phyloP scores from a whole-genome alignment of 73 alveolate genomes.

The Tetrahymena malaccensis region DNA sequence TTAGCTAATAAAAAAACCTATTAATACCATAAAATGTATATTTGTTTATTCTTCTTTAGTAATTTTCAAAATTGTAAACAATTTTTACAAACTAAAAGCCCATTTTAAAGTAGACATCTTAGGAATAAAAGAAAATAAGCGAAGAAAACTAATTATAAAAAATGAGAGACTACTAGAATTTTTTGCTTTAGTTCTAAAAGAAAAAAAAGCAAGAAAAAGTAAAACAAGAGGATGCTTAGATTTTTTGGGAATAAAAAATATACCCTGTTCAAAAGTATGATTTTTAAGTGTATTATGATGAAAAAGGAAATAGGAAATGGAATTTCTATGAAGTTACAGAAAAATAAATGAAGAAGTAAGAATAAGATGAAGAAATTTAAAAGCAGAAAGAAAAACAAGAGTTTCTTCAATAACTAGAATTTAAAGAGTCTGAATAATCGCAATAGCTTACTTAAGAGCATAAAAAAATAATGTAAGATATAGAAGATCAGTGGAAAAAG shows the following conservation, averaged over 20 bases:
- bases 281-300: background rate
- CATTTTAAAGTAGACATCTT: background rate
- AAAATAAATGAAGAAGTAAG: background rate
- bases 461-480: background rate
- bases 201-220: background rate
- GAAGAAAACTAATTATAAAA: background rate
- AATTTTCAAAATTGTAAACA: too few relatives aligned
- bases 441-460: background rate
- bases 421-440: background rate
- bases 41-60: too few relatives aligned
- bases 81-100: background rate
- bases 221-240: background rate
- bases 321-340: background rate
- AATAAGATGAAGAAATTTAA: background rate
- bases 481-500: background rate
- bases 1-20: background rate
- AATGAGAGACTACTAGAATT: background rate
- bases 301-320: background rate
- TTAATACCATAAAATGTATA: background rate
- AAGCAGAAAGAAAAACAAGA: background rate
- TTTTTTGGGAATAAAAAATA: background rate
- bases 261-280: background rate
- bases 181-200: background rate
- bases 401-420: background rate
- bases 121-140: background rate